A percentile compares a stretch with the other conserved stretches of the same genome.
Evolutionary conservation across 176 grass and related monocot species (phyloP).

Genomic region (Eragrostis nindensis): DNA sequence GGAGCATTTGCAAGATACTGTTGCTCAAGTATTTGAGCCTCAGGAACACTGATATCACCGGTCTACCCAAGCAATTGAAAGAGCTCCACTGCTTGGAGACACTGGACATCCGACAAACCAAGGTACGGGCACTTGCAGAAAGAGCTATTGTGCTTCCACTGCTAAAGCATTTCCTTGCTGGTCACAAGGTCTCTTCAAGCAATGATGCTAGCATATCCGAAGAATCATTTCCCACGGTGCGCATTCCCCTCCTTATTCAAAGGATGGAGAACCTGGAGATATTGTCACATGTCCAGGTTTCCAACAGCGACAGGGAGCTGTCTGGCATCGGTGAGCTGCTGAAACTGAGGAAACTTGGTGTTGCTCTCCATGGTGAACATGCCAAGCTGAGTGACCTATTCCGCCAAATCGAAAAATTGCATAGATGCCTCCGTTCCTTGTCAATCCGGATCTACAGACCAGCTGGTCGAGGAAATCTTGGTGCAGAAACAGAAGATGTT

Average conservation of each 20-base stretch:
- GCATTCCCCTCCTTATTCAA: neutral
- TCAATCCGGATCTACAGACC: slow-evolving; percentile 1
- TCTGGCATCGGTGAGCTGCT: neutral
- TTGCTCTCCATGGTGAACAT: neutral
- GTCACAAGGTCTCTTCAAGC: neutral
- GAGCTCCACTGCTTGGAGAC: slow-evolving; percentile 26
- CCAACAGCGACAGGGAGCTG: neutral
- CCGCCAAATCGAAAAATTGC: neutral
- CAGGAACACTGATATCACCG: neutral
- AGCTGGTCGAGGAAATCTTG: too few relatives aligned
- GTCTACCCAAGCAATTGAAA: slow-evolving; percentile 18
- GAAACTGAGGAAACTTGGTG: slow-evolving; percentile 22
- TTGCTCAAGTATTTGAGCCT: slow-evolving; percentile 43
- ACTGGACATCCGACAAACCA: slow-evolving; percentile 31
- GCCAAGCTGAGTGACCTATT: neutral
- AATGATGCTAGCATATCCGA: neutral
- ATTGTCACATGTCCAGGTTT: neutral
- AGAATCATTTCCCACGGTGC: neutral
- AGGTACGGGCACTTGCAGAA: neutral
- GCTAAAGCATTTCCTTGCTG: slow-evolving; percentile 23
- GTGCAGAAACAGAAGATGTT: too few relatives aligned
- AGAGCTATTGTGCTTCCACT: neutral
- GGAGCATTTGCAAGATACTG: slow-evolving; percentile 32
- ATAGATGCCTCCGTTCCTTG: neutral
- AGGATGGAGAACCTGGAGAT: neutral